Evolutionary conservation across 179 eudicot genomes (phyloP).

Genomic region (Beta corolliflora): DNA sequence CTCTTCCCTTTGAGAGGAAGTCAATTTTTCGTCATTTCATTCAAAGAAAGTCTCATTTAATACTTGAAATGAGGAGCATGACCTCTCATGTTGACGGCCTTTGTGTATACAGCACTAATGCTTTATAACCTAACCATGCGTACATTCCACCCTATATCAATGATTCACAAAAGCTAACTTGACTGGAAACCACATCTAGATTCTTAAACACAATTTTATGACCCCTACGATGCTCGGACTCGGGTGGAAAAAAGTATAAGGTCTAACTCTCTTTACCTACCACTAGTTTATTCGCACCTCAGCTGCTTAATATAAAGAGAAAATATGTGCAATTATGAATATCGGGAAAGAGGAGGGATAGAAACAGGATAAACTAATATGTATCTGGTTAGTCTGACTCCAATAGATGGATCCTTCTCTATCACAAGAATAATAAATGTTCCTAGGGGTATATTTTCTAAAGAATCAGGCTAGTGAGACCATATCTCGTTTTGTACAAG

Average conservation of each 20-base stretch:
- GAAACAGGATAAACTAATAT: no score
- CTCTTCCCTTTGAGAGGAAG: not conserved
- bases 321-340: no score
- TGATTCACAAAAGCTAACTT: not conserved
- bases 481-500: not conserved
- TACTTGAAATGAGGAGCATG: not conserved
- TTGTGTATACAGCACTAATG: not conserved
- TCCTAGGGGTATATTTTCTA: not conserved
- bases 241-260: no score
- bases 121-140: not conserved
- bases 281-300: no score
- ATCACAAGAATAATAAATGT: not conserved
- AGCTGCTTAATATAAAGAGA: no score
- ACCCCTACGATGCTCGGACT: not conserved
- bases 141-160: not conserved
- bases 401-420: not conserved
- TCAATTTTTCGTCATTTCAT: not conserved
- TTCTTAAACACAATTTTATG: not conserved
- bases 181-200: not conserved
- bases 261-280: no score
- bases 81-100: slow-evolving; percentile 9
- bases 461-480: not conserved
- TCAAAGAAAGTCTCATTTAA: not conserved
- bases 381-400: no score
- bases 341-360: no score